Conservation (phyloP, 768 basidiomycete species). For the Agaricus bisporus region DNA sequence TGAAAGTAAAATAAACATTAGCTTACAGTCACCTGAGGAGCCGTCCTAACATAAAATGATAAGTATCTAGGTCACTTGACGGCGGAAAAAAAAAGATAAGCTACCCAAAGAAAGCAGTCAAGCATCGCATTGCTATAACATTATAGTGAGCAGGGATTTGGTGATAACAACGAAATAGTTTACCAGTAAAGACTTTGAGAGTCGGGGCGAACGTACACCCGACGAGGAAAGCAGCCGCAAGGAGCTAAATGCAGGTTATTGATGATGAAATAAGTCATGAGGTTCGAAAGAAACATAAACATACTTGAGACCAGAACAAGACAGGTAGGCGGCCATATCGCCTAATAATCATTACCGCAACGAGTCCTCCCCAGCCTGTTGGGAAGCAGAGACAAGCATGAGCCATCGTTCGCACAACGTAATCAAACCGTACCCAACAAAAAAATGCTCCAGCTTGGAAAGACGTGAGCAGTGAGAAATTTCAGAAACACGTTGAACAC, state of each 20-base stretch:
- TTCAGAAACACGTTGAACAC: conserved; percentile 10
- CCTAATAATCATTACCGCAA: conserved; percentile 60
- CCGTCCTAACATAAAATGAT: neutral
- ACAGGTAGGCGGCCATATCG: conserved; percentile 60
- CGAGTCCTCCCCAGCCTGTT: conserved; percentile 53
- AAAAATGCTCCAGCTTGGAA: conserved; percentile 60
- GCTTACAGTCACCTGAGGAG: conserved; percentile 7
- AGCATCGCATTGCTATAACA: conserved; percentile 45
- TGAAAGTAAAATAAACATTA: neutral
- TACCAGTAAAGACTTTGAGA: conserved; percentile 51
- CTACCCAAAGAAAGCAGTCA: conserved; percentile 52
- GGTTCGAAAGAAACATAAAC: conserved; percentile 6
- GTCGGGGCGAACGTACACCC: conserved; percentile 47
- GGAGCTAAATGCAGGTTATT: conserved; percentile 26
- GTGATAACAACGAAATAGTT: neutral
- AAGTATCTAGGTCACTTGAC: neutral
- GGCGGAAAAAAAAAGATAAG: conserved; percentile 1
- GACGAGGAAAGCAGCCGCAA: conserved; percentile 47
- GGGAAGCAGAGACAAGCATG: neutral
- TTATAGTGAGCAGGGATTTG: neutral
- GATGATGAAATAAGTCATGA: neutral
- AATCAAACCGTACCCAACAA: conserved; percentile 35
- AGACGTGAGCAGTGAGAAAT: conserved; percentile 6
- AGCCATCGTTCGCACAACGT: neutral
- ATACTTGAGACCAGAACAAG: conserved; percentile 66